Conservation (phyloP, 306 rosid species). For the Acacia crassicarpa region DNA sequence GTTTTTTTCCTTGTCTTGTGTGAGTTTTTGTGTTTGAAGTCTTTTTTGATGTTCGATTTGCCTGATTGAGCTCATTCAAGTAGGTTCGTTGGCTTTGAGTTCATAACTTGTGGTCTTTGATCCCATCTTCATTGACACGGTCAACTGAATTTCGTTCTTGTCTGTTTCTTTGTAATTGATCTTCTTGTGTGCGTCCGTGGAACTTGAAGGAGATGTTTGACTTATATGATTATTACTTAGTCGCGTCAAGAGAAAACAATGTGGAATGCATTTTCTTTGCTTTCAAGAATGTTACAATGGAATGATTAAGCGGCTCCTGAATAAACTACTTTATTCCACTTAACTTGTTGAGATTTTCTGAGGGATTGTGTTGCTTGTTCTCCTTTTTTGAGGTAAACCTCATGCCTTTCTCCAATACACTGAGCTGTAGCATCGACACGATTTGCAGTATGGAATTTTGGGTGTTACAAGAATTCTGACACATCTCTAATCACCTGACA, state of each 20-base stretch:
- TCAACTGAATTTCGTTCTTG: not conserved
- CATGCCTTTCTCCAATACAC: too few species aligned
- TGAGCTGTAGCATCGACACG: too few species aligned
- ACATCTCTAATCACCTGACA: not conserved
- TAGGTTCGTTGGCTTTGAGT: too few species aligned
- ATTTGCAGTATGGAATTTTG: too few species aligned
- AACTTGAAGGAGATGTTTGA: not conserved
- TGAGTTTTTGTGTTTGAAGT: not conserved
- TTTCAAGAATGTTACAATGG: not conserved
- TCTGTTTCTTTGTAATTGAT: not conserved
- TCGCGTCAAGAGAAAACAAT: not conserved
- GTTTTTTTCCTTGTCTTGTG: not conserved
- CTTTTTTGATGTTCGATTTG: slow-evolving; percentile 6
- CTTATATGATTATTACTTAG: not conserved
- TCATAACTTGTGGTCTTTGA: not conserved
- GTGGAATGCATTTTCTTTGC: not conserved
- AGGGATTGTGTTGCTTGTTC: not conserved
- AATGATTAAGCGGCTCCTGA: not conserved
- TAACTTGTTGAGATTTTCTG: not conserved
- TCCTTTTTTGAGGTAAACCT: too few species aligned
- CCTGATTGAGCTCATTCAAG: not conserved
- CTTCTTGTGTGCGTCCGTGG: not conserved
- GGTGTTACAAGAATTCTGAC: not conserved
- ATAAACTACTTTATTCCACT: not conserved
- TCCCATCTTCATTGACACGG: too few species aligned